phyloP scores from a whole-genome alignment of 139 green algal species.

The Edaphochlamys debaryana region DNA sequence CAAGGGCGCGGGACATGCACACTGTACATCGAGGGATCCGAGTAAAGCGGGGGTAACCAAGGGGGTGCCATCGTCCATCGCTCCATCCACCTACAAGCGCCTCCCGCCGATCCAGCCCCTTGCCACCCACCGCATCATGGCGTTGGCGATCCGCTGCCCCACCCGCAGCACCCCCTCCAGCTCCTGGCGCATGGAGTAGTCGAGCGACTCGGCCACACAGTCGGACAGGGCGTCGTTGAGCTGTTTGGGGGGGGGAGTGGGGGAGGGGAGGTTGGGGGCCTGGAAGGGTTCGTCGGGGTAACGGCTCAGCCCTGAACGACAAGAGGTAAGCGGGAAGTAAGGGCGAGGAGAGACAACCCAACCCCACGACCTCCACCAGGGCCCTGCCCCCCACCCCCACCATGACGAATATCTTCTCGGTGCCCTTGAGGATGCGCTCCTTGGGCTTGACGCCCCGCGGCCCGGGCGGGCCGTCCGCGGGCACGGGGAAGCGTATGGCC shows the following conservation, averaged over 20 bases:
- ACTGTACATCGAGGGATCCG: no score
- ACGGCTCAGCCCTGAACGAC: no score
- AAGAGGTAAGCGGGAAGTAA: no score
- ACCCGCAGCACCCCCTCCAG: constrained; percentile 60
- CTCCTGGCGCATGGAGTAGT: constrained; percentile 80
- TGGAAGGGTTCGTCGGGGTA: no score
- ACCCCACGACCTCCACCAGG: no score
- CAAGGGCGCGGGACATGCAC: no score
- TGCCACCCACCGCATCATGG: constrained; percentile 66
- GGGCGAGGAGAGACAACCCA: no score
- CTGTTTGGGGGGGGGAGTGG: constrained; percentile 49
- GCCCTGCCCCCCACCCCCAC: no score
- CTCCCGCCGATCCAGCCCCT: no score
- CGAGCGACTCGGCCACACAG: constrained; percentile 61
- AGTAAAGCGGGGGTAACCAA: no score
- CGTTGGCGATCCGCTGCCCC: constrained; percentile 60
- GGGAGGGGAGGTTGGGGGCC: neutral
- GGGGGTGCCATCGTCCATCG: no score
- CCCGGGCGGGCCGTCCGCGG: constrained; percentile 43
- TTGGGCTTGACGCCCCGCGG: constrained; percentile 42
- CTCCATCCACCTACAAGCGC: no score
- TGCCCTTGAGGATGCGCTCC: constrained; percentile 62
- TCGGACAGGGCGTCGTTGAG: constrained; percentile 81
- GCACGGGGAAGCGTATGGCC: constrained; percentile 66
- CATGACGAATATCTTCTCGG: constrained; percentile 87